Percentiles rank a stretch among this genome's conserved stretches.
Evolutionary conservation across 768 basidiomycete genomes (phyloP).

Genomic region (Tylopilus sp.): DNA sequence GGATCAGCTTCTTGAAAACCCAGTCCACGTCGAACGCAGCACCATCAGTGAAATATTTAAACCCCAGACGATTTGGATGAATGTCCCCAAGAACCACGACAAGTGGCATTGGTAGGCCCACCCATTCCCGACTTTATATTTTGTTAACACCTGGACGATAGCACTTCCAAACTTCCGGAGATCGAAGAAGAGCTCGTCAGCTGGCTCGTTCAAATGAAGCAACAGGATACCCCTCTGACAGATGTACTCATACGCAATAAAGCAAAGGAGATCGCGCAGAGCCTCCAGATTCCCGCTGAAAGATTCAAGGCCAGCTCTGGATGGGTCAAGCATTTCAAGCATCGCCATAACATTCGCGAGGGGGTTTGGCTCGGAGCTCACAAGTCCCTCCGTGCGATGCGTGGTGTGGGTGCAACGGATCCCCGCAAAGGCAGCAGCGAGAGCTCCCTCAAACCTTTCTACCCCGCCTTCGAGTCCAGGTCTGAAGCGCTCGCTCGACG

Average conservation of each 20-base stretch:
- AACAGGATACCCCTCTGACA: conserved; percentile 47
- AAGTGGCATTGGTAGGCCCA: conserved; percentile 57
- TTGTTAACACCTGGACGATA: conserved; percentile 25
- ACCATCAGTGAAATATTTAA: conserved; percentile 94
- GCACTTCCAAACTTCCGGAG: conserved; percentile 77
- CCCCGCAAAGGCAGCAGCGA: conserved; percentile 39
- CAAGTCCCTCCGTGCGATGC: conserved; percentile 31
- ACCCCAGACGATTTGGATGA: conserved; percentile 76
- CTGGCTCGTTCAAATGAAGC: conserved; percentile 56
- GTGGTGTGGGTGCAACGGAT: conserved; percentile 28
- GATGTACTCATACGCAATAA: conserved; percentile 62
- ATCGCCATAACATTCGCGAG: conserved; percentile 68
- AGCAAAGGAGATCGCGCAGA: conserved; percentile 63
- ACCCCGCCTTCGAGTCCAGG: conserved; percentile 37
- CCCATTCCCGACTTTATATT: conserved; percentile 2
- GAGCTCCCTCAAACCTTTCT: conserved; percentile 38
- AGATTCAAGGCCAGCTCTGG: conserved; percentile 90
- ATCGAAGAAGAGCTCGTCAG: conserved; percentile 63
- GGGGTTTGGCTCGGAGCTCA: conserved; percentile 55
- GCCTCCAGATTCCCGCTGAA: conserved; percentile 55
- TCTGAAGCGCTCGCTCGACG: conserved; percentile 26
- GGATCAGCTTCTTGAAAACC: too few relatives aligned
- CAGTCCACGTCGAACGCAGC: conserved; percentile 84
- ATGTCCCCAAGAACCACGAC: conserved; percentile 54
- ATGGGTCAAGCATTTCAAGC: conserved; percentile 92